A percentile compares a stretch with the other conserved stretches of the same genome.
phyloP scores from a whole-genome alignment of 2,329 filamentous ascomycete species.

The Cladophialophora psammophila region DNA sequence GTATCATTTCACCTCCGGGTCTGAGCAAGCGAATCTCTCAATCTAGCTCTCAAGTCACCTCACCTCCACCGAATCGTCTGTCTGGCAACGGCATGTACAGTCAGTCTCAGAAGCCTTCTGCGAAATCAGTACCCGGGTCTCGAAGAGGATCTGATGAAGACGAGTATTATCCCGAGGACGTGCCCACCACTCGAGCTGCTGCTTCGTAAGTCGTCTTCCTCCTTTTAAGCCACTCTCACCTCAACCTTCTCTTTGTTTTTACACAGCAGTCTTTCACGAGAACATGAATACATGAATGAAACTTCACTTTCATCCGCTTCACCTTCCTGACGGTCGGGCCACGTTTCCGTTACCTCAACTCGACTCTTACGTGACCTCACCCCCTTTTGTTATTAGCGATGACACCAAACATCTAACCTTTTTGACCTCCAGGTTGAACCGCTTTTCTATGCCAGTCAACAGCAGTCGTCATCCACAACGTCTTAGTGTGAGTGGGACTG shows the following conservation, averaged over 20 bases:
- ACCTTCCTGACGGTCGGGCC: conserved; percentile 8
- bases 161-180: conserved; percentile 71
- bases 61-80: conserved; percentile 71
- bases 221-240: conserved; percentile 9
- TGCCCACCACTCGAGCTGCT: conserved; percentile 71
- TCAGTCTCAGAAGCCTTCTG: conserved; percentile 67
- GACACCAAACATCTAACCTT: conserved; percentile 30
- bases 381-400: conserved; percentile 7
- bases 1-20: conserved; percentile 81
- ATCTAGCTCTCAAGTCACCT: conserved; percentile 80
- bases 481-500: conserved; percentile 28
- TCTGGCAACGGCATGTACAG: conserved; percentile 52
- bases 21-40: conserved; percentile 75
- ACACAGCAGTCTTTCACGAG: neutral
- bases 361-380: conserved; percentile 15
- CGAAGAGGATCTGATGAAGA: conserved; percentile 90
- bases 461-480: conserved; percentile 46
- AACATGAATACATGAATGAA: conserved; percentile 8
- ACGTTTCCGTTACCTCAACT: conserved; percentile 11
- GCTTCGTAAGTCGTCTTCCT: conserved; percentile 73
- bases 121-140: conserved; percentile 84
- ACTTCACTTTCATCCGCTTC: conserved; percentile 17
- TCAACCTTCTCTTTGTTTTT: conserved; percentile 4
- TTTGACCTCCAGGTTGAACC: conserved; percentile 69
- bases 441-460: conserved; percentile 92